Evolutionary conservation across 148 eudicot genomes (phyloP).

Genomic region (Rhododendron ferrugineum): DNA sequence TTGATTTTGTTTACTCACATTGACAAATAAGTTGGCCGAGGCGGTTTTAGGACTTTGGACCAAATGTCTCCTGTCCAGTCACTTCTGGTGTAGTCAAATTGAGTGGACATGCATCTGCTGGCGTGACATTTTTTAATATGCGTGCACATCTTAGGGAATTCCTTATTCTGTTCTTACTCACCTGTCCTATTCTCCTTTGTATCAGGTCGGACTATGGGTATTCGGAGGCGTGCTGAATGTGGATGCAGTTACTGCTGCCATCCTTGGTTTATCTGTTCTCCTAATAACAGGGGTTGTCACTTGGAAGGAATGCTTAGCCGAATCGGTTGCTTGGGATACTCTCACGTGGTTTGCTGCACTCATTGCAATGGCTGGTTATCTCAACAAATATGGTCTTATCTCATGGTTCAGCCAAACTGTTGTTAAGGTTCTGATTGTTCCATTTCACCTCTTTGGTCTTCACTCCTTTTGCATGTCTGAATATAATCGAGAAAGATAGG

Average conservation of each 20-base stretch:
- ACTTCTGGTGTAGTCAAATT: background rate
- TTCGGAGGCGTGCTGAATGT: constrained; percentile 74
- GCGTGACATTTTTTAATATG: background rate
- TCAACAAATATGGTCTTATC: constrained; percentile 94
- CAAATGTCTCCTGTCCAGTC: background rate
- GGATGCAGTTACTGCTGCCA: constrained; percentile 98
- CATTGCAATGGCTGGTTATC: constrained; percentile 99
- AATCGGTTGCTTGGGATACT: constrained; percentile 97
- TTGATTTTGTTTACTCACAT: background rate
- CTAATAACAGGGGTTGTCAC: constrained; percentile 87
- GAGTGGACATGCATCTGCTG: background rate
- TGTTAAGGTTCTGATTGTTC: constrained; percentile 56
- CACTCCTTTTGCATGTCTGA: background rate
- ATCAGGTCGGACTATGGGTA: constrained; percentile 91
- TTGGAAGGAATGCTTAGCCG: constrained; percentile 91
- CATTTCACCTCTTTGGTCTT: background rate
- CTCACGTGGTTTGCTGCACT: constrained; percentile 98
- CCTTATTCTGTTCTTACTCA: background rate
- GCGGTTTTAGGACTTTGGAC: background rate
- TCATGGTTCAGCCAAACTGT: constrained; percentile 97
- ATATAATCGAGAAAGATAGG: background rate
- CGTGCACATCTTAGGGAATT: background rate
- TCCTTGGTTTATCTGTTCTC: constrained; percentile 82
- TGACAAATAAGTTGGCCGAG: background rate
- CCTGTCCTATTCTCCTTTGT: background rate